Conservation (phyloP, 2,329 filamentous ascomycete species). For the Ciborinia camelliae region DNA sequence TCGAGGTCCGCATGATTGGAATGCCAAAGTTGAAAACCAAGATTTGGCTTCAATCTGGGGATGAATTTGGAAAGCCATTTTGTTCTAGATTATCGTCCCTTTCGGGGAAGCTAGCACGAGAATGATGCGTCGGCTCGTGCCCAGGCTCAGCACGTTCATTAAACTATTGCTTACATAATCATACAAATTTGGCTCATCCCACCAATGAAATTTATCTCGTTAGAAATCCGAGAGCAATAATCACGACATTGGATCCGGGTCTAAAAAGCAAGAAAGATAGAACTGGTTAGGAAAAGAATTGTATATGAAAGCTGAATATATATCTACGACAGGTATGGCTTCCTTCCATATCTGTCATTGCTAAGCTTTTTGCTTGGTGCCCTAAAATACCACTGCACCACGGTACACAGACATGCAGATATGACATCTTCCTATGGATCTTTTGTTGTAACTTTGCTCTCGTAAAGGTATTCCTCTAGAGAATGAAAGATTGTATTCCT, state of each 20-base stretch:
- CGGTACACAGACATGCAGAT: neutral
- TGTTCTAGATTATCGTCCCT: neutral
- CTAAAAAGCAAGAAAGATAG: neutral
- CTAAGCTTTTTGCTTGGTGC: neutral
- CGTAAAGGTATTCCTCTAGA: neutral
- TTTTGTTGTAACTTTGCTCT: neutral
- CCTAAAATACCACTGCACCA: neutral
- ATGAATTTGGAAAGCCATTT: slow-evolving; percentile 15
- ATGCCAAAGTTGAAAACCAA: slow-evolving; percentile 3
- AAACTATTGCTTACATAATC: neutral
- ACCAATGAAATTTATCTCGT: slow-evolving; percentile 11
- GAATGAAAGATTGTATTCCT: neutral
- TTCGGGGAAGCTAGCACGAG: slow-evolving; percentile 3
- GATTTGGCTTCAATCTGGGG: neutral
- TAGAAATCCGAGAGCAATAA: neutral
- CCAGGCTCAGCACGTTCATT: neutral
- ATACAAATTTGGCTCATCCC: neutral
- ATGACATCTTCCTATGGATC: neutral
- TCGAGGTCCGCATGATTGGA: slow-evolving; percentile 45
- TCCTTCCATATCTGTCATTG: neutral
- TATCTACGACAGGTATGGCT: neutral
- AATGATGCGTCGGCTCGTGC: slow-evolving; percentile 12
- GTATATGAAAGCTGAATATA: neutral
- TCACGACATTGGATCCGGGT: neutral
- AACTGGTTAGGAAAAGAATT: neutral